Evolutionary conservation across 352 stramenopile species (phyloP).

Genomic region (Thalassiosira livingstoniorum): DNA sequence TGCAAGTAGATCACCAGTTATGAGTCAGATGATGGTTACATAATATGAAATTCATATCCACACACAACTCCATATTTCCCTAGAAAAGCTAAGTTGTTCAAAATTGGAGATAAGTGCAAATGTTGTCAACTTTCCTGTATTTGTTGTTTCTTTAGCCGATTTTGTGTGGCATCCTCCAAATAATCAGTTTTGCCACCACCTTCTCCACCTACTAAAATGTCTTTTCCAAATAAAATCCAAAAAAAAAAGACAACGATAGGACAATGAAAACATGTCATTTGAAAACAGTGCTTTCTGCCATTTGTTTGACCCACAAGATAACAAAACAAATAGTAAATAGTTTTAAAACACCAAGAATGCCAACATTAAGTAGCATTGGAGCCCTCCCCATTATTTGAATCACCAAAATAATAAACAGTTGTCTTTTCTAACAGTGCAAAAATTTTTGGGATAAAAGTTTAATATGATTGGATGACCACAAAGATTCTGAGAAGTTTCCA

Average conservation of each 20-base stretch:
- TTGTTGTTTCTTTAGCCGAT: conserved; percentile 18
- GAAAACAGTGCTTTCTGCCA: conserved; percentile 64
- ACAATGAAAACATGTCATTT: conserved; percentile 57
- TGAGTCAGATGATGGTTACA: conserved; percentile 74
- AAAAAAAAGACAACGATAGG: conserved; percentile 37
- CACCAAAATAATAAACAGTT: neutral
- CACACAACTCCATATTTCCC: conserved; percentile 63
- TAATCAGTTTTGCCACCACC: conserved; percentile 2
- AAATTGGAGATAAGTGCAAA: conserved; percentile 15
- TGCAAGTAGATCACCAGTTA: conserved; percentile 77
- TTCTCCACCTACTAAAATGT: conserved; percentile 10
- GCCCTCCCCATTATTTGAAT: conserved; percentile 18
- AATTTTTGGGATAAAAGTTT: conserved; percentile 75
- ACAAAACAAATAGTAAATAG: conserved; percentile 76
- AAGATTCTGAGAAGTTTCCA: conserved; percentile 77
- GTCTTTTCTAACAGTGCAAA: conserved; percentile 34
- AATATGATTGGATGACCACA: conserved; percentile 80
- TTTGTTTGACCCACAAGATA: conserved; percentile 61
- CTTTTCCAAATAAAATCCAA: conserved; percentile 20
- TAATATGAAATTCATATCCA: conserved; percentile 76
- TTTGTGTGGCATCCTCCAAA: conserved; percentile 15
- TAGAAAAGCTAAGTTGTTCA: conserved; percentile 34
- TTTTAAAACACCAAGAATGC: conserved; percentile 61
- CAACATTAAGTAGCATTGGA: conserved; percentile 53
- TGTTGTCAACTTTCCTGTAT: neutral